Evolutionary conservation across 2,329 filamentous ascomycete species (phyloP).

Genomic region (Rhexocercosporidium sp.): DNA sequence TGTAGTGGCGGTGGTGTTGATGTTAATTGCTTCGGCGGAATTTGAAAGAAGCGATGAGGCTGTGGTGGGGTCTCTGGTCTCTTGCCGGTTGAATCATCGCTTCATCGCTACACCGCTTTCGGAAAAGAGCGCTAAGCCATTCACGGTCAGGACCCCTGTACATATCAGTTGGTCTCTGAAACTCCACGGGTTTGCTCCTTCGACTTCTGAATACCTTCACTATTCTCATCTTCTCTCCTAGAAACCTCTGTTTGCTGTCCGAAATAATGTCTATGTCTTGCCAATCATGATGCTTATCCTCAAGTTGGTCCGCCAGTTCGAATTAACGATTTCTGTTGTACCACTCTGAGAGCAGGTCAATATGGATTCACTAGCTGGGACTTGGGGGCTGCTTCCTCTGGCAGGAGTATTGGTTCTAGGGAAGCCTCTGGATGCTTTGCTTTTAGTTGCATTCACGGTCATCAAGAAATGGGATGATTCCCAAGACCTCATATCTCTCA

Average conservation of each 20-base stretch:
- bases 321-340: background rate
- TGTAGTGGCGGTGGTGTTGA: constrained; percentile 19
- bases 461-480: constrained; percentile 20
- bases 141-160: constrained; percentile 18
- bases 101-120: constrained; percentile 21
- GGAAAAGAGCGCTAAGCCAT: background rate
- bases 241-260: background rate
- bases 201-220: background rate
- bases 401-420: background rate
- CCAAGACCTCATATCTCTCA: constrained; percentile 8
- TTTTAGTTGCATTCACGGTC: constrained; percentile 18
- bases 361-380: constrained; percentile 1
- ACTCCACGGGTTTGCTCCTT: background rate
- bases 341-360: constrained; percentile 1
- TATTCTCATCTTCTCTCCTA: background rate
- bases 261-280: background rate
- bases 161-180: constrained; percentile 16
- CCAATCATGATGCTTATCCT: background rate
- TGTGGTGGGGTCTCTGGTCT: constrained; percentile 19
- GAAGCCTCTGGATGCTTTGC: constrained; percentile 6
- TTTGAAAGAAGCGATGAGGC: constrained; percentile 18
- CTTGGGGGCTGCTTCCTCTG: constrained; percentile 8
- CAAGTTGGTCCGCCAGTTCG: background rate
- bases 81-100: constrained; percentile 32
- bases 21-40: background rate